phyloP scores from a whole-genome alignment of 805 yeast species.

The Wilhelminamyces savonicus region DNA sequence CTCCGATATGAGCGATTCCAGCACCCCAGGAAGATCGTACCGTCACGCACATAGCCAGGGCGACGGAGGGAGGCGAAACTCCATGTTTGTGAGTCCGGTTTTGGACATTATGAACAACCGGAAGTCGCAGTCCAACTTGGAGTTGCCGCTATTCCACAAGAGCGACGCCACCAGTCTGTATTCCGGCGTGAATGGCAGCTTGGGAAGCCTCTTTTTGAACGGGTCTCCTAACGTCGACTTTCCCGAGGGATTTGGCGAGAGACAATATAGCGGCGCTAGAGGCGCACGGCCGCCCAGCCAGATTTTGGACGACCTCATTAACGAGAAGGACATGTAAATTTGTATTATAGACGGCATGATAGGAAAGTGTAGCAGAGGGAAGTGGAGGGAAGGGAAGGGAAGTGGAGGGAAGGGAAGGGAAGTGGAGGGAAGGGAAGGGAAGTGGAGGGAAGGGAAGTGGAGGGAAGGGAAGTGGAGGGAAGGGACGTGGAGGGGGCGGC shows the following conservation, averaged over 20 bases:
- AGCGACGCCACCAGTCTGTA: too few relatives aligned
- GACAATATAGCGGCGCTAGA: constrained; percentile 7
- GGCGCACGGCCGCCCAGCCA: constrained; percentile 44
- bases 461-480: too few relatives aligned
- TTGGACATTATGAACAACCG: constrained; percentile 25
- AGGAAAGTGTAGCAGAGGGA: too few relatives aligned
- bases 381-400: too few relatives aligned
- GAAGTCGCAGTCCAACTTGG: constrained; percentile 7
- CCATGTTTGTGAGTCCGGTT: constrained; percentile 51
- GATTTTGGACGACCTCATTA: constrained; percentile 39
- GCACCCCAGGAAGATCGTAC: constrained; percentile 23
- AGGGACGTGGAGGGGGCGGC: too few relatives aligned
- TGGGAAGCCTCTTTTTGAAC: not conserved
- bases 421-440: too few relatives aligned
- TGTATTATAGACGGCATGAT: too few relatives aligned
- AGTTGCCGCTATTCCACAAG: constrained; percentile 11
- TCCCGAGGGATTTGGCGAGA: constrained; percentile 3
- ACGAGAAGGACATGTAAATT: constrained; percentile 6
- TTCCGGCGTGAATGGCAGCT: too few relatives aligned
- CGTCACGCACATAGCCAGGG: constrained; percentile 6
- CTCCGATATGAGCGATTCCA: constrained; percentile 5
- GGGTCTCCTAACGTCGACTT: not conserved
- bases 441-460: too few relatives aligned
- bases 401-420: too few relatives aligned
- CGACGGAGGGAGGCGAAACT: constrained; percentile 23